Percentiles rank a stretch among this genome's conserved stretches.
Conservation (phyloP, 495 filamentous ascomycete species). For the Aspergillus heteromorphus region DNA sequence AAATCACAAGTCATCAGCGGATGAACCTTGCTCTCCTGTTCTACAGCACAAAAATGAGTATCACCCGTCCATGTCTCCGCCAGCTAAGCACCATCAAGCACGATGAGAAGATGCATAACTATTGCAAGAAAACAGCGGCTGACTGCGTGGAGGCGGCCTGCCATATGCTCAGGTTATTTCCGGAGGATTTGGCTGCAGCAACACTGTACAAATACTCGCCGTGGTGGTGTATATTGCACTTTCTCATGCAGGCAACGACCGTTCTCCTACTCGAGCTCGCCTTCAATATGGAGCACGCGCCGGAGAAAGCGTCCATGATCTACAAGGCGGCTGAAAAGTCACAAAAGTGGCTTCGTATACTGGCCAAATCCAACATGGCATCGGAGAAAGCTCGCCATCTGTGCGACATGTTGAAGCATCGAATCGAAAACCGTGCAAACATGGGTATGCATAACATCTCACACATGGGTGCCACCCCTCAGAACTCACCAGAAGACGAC, state of each 20-base stretch:
- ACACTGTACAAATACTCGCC: slow-evolving; percentile 46
- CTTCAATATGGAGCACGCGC: slow-evolving; percentile 49
- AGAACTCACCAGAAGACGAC: neutral
- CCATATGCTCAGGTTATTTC: slow-evolving; percentile 49
- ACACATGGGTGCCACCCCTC: neutral
- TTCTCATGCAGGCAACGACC: slow-evolving; percentile 55
- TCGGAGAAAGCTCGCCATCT: slow-evolving; percentile 49
- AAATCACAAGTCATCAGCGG: slow-evolving; percentile 31
- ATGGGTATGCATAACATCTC: neutral
- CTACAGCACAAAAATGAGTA: slow-evolving; percentile 53
- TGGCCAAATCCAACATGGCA: slow-evolving; percentile 41
- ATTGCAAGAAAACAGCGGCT: slow-evolving; percentile 46
- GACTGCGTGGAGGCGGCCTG: slow-evolving; percentile 56
- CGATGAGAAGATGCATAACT: slow-evolving; percentile 37
- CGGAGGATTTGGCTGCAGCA: slow-evolving; percentile 32
- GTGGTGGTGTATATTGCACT: slow-evolving; percentile 63
- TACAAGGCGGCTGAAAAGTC: slow-evolving; percentile 51
- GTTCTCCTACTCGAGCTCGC: slow-evolving; percentile 56
- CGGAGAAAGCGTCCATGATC: slow-evolving; percentile 45
- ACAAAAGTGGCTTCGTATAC: slow-evolving; percentile 45
- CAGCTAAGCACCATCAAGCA: slow-evolving; percentile 37
- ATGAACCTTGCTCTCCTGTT: slow-evolving; percentile 51
- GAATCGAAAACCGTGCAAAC: neutral
- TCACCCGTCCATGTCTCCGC: slow-evolving; percentile 58
- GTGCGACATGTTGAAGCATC: slow-evolving; percentile 41